Conservation (phyloP, 768 basidiomycete genomes). For the Sporobolomyces phaffii region DNA sequence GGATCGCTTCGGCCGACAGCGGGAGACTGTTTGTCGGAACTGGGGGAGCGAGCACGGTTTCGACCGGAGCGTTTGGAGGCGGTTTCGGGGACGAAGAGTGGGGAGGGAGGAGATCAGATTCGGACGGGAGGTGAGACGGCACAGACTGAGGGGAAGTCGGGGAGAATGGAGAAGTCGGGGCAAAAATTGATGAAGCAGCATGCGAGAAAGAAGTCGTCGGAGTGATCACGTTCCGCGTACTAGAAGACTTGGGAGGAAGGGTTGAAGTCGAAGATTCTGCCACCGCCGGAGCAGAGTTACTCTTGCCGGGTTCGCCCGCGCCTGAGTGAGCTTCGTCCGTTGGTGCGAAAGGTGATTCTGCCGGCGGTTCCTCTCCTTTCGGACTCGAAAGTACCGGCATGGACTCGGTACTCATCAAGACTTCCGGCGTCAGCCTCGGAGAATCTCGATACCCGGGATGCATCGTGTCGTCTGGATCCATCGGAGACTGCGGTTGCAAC, state of each 20-base stretch:
- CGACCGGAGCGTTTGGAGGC: conserved; percentile 11
- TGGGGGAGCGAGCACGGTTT: conserved; percentile 32
- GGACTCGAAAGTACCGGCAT: conserved; percentile 34
- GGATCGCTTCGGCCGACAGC: conserved; percentile 21
- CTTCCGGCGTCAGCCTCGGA: conserved; percentile 27
- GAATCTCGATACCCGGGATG: conserved; percentile 25
- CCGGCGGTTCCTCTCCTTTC: conserved; percentile 7
- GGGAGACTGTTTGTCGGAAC: conserved; percentile 25
- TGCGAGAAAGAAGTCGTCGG: conserved; percentile 25
- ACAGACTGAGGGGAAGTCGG: neutral
- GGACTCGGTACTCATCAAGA: conserved; percentile 25
- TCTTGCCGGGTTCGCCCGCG: too few relatives aligned
- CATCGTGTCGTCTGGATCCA: conserved; percentile 36
- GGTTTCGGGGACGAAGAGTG: conserved; percentile 27
- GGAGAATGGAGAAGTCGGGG: conserved; percentile 11
- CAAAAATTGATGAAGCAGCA: conserved; percentile 23
- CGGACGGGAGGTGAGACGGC: neutral
- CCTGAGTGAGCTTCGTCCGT: neutral
- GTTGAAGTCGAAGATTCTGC: neutral
- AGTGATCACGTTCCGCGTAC: neutral
- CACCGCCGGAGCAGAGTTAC: neutral
- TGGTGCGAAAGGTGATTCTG: conserved; percentile 15
- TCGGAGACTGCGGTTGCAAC: conserved; percentile 6
- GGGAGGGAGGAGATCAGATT: conserved; percentile 21
- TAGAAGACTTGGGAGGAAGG: neutral